Evolutionary conservation across 768 basidiomycete genomes (phyloP), one percentile per base, ranked within the genome.

Genomic region (Royoungia palumana): DNA sequence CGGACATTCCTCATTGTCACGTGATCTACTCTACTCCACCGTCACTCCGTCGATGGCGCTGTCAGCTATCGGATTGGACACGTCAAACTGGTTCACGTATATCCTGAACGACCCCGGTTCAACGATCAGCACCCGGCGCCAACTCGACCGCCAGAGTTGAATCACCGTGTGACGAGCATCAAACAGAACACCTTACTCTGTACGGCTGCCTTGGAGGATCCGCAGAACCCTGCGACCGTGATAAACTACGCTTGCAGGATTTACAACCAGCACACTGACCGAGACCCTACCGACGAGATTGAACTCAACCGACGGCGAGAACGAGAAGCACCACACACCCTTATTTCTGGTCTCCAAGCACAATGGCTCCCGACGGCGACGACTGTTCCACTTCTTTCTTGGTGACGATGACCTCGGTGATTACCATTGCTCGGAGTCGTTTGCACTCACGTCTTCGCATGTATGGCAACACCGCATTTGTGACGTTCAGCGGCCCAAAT

Each of bases 81-180:
- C 59, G 49, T 69, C 60, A 49, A 72, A 77, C 1, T 52, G 53
- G 39, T 72, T 55, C 12, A 68, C 54, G 58, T 76, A 77, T 35
- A 83, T 85, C 28, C 78, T 74, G 70, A 84, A 83, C 16, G 77
- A 66, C 7, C 82, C 82, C 2, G 82, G 83, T 40, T 75, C 72
- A 40, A 85, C 78, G 37, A 82, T 70, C 19, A 82, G 67, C 21
- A 80, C 75, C 28, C 79, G 73, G 75, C 4, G 75, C 73, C 21
- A 85, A 67, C 63, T 85, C 83, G 20, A 65, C 56, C 7, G 75
- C 65, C 40, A 83, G 69, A 1, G 77, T 75, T 62, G 83, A n/a
- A n/a, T n/a, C n/a, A n/a, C n/a, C n/a, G n/a, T n/a, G n/a, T n/a
- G n/a, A n/a, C n/a, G n/a, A n/a, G n/a, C n/a, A n/a, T n/a, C n/a